Conservation (phyloP, 2,329 filamentous ascomycete genomes). For the Endothia cerciana region DNA sequence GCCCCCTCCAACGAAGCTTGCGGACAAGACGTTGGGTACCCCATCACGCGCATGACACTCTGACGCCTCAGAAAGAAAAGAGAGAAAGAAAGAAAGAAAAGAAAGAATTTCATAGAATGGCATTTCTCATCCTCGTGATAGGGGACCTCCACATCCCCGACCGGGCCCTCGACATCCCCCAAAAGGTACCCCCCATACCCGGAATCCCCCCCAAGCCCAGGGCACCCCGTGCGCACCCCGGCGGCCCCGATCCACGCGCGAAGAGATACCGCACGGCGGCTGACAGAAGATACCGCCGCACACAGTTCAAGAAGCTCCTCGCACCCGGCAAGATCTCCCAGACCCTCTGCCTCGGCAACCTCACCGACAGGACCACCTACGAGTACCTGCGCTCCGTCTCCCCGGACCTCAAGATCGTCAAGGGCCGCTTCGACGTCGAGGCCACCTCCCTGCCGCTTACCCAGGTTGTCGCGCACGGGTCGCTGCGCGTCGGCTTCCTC, state of each 20-base stretch:
- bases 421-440: slow-evolving; percentile 69
- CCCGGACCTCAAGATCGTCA: slow-evolving; percentile 72
- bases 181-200: slow-evolving; percentile 65
- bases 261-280: too few species aligned
- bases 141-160: slow-evolving; percentile 95
- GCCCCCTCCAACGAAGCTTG: background rate
- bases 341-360: slow-evolving; percentile 78
- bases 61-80: background rate
- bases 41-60: background rate
- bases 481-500: slow-evolving; percentile 67
- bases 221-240: too few species aligned
- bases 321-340: slow-evolving; percentile 83
- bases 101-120: too few species aligned
- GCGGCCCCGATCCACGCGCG: too few species aligned
- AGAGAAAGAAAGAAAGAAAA: too few species aligned
- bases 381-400: slow-evolving; percentile 77
- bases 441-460: slow-evolving; percentile 67
- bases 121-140: slow-evolving; percentile 87
- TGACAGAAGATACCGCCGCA: background rate
- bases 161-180: slow-evolving; percentile 85
- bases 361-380: slow-evolving; percentile 79
- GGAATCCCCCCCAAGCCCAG: too few species aligned
- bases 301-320: slow-evolving; percentile 82
- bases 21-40: background rate
- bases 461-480: slow-evolving; percentile 68